Base-by-base conservation (phyloP, 2,329 filamentous ascomycete species). In the Monosporascus sp. region DNA sequence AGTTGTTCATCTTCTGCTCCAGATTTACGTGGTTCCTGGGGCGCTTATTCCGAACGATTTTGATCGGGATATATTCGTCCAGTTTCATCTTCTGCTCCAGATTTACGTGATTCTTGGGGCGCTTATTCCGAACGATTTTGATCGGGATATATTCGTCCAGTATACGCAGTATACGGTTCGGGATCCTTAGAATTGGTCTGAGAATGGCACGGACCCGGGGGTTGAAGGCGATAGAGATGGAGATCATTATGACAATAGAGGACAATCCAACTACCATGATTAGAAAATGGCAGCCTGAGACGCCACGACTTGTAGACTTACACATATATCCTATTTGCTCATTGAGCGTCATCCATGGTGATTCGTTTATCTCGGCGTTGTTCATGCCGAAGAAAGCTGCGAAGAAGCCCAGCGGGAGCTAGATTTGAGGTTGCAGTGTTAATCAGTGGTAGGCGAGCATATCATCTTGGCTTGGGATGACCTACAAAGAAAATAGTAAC, bases 401-500 rank as follows among this genome's bases (percentile, higher is more conserved):
- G n/a, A 43, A 43, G 19, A 43, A 43, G 8, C 40, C 19, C 5
- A 43, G 8, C 2, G 40, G 40, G 3, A 43, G 40, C 40, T 43
- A 6, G 19, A 20, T 20, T 19, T 11, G 6, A 11, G 17, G 14
- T 11, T 8, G 14, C 9, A 20, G 9, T 11, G 7, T 43, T 20
- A 20, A 20, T 31, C 40, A 43, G 17, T 11, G 20, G 9, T 20
- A 11, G n/a, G 19, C 11, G 27, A 26, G 26, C 5, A 16, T 19
- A n/a, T 37, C 19, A 2, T 5, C 19, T 11, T 43, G 4, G 4
- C 20, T 22, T 11, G 11, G n/a, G n/a, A 19, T 20, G 2, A 56
- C 65, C 54, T 56, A 67, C 65, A 48, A 71, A 70, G 52, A 71
- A 59, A 19, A 71, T 68, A 9, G 66, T 70, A 0, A 71, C 63